These are phyloP conservation scores for Cinnamomum chago DNA, from an alignment of 164 flowering plant species.

Conservation along the genomic window DNA sequence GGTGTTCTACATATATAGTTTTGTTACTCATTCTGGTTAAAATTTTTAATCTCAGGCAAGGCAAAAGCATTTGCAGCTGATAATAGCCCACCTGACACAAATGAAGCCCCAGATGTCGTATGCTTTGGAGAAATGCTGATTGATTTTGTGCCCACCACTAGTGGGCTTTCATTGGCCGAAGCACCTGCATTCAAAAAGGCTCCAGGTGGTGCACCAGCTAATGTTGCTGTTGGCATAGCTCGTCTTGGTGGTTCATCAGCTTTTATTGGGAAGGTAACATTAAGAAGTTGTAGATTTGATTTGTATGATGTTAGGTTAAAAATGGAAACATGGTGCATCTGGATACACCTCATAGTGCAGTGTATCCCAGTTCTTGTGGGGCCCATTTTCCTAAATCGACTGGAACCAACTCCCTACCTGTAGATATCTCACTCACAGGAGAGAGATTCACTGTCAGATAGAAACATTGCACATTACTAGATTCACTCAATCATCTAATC, in stretches of 20 bases:
- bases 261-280: conserved; percentile 86
- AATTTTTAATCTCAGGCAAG: conserved; percentile 30
- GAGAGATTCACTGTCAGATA: too few relatives aligned
- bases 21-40: neutral
- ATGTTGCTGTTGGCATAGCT: conserved; percentile 94
- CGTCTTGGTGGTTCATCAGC: conserved; percentile 95
- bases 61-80: conserved; percentile 40
- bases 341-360: too few relatives aligned
- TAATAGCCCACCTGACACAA: conserved; percentile 33
- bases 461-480: too few relatives aligned
- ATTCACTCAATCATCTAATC: too few relatives aligned
- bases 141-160: conserved; percentile 87
- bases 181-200: conserved; percentile 94
- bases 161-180: conserved; percentile 84
- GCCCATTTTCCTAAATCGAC: too few relatives aligned
- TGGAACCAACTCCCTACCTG: too few relatives aligned
- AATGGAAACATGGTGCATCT: too few relatives aligned
- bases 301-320: too few relatives aligned
- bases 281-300: neutral
- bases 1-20: neutral
- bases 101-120: conserved; percentile 64
- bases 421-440: too few relatives aligned
- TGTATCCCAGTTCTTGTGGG: too few relatives aligned
- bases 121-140: conserved; percentile 97
- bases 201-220: conserved; percentile 99